Base-by-base conservation (phyloP, 2,329 filamentous ascomycete genomes). In the Exophiala aquamarina region DNA sequence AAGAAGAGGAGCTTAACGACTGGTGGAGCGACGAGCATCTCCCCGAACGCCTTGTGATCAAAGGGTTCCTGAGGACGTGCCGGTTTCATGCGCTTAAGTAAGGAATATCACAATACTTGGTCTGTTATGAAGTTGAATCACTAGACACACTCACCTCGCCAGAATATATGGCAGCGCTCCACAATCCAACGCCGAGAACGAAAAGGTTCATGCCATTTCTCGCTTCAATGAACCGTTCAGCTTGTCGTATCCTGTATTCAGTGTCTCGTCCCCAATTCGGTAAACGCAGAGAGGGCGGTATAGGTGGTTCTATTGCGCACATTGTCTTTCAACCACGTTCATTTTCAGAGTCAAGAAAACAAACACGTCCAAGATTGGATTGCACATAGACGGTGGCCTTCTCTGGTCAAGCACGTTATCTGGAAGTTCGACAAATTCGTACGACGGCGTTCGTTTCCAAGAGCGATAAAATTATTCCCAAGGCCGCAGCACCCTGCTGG, bases 121-220 rank as follows among this genome's bases (percentile, higher is more conserved):
- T 47, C 4, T 2, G 21, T 6, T 51, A 47, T 29, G 49, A 51
- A 40, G 44, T 47, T 15, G 37, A 33, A 29, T 35, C 39, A 13
- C 41, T 51, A 7, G 34, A 14, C 6, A 35, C 41, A 17, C 40
- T 51, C 18, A 51, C 49, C 2, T 51, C 49, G 2, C 29, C 28
- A 2, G 32, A 21, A 4, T 51, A 51, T 36, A 51, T 51, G 44
- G n/a, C 23, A 7, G 49, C 49, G 17, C 44, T 51, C 17, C 44
- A 51, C 29, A 51, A 44, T 32, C 49, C 49, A 13, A 50, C 48
- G 3, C 85, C 1, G 82, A 89, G 61, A 66, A 75, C 1, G 89
- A 95, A 52, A 81, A 95, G 41, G 71, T 95, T 26, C 75, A 84
- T 3, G 88, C 89, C 0, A 77, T 11, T 50, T 9, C 26, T 50